Evolutionary conservation across 169 alveolate genomes (phyloP).

Genomic region (Plasmodium gonderi): DNA sequence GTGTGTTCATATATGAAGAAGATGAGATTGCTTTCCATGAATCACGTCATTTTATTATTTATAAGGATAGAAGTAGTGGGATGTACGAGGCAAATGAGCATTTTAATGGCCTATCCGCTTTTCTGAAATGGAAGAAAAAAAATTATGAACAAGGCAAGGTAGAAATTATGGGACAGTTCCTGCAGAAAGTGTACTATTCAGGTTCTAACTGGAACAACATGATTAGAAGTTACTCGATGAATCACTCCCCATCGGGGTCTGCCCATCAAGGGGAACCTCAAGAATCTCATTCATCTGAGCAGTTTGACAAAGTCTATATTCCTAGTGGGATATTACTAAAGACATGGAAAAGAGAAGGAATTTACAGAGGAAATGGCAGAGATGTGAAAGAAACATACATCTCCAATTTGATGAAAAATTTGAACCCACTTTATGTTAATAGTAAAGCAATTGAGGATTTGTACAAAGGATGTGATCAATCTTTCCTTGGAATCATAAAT

Average conservation of each 20-base stretch:
- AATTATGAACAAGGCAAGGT: not conserved
- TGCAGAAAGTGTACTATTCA: not conserved
- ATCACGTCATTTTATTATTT: slow-evolving; percentile 5
- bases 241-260: not conserved
- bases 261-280: not conserved
- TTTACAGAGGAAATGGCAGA: not conserved
- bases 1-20: slow-evolving; percentile 21
- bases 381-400: not conserved
- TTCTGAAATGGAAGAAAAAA: slow-evolving; percentile 6
- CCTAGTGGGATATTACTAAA: not conserved
- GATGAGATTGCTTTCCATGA: not conserved
- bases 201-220: not conserved
- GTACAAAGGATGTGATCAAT: not conserved
- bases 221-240: not conserved
- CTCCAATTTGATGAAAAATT: not conserved
- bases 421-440: not conserved
- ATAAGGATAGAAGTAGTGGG: slow-evolving; percentile 6
- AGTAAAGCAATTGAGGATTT: not conserved
- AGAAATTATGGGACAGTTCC: not conserved
- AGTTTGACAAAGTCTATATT: not conserved
- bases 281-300: no score
- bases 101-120: slow-evolving; percentile 32
- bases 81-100: slow-evolving; percentile 40
- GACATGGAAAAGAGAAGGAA: not conserved
- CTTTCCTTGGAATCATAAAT: not conserved